Evolutionary conservation across 306 rosid species (phyloP).

Genomic region (Malus sieversii): DNA sequence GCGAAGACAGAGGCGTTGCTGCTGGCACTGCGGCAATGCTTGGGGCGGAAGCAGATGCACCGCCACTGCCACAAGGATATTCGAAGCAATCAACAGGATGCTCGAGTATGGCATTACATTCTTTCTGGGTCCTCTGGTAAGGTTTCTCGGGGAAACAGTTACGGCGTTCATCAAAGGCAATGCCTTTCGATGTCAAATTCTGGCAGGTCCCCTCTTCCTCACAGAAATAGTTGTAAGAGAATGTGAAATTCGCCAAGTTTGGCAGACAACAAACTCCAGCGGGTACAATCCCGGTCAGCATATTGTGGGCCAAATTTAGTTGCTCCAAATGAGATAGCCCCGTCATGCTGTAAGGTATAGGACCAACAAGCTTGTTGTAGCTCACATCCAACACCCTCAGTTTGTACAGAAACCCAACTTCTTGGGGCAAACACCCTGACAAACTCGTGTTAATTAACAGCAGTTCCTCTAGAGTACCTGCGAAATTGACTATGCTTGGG

Average conservation of each 20-base stretch:
- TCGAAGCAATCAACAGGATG: slow-evolving; percentile 46
- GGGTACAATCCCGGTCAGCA: slow-evolving; percentile 55
- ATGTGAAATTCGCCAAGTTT: slow-evolving; percentile 56
- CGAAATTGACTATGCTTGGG: slow-evolving; percentile 49
- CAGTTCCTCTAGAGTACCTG: slow-evolving; percentile 65
- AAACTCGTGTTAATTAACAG: slow-evolving; percentile 54
- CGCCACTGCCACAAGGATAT: slow-evolving; percentile 30
- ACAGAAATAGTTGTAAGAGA: slow-evolving; percentile 71
- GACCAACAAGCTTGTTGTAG: slow-evolving; percentile 53
- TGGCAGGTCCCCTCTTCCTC: slow-evolving; percentile 72
- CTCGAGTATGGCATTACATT: slow-evolving; percentile 39
- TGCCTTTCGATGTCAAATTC: slow-evolving; percentile 46
- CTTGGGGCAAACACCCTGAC: slow-evolving; percentile 80
- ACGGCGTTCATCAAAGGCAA: slow-evolving; percentile 43
- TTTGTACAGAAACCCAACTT: slow-evolving; percentile 81
- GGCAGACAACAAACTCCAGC: slow-evolving; percentile 66
- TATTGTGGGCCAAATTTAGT: slow-evolving; percentile 61
- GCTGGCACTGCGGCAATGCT: slow-evolving; percentile 27
- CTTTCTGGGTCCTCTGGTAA: slow-evolving; percentile 53
- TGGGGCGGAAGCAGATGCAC: slow-evolving; percentile 37
- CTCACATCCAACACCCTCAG: slow-evolving; percentile 74
- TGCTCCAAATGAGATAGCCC: slow-evolving; percentile 77
- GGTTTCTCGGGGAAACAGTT: slow-evolving; percentile 69
- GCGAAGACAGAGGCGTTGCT: slow-evolving; percentile 38
- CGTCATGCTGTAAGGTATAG: slow-evolving; percentile 72